These are phyloP conservation scores for Aspergillus coremiiformis DNA, from an alignment of 495 filamentous ascomycete species.

Conservation along the genomic window DNA sequence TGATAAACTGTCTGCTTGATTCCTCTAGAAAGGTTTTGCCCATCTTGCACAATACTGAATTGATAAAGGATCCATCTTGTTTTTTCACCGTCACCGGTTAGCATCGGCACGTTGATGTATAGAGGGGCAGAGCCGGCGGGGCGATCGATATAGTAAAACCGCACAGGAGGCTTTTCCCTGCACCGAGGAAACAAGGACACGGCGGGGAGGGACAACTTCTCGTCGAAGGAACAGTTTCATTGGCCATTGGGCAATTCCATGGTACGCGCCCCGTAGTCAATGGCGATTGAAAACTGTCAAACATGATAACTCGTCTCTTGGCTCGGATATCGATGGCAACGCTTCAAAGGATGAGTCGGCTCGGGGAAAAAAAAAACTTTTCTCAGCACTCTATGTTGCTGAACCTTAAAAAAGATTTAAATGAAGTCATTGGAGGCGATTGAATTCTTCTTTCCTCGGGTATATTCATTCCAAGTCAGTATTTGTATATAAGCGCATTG, in stretches of 20 bases:
- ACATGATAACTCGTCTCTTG: not conserved
- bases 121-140: not conserved
- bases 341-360: not conserved
- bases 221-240: not conserved
- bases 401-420: not conserved
- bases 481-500: not conserved
- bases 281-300: not conserved
- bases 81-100: not conserved
- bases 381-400: not conserved
- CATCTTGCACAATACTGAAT: no score
- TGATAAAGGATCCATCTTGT: not conserved
- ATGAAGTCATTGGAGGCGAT: not conserved
- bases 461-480: not conserved
- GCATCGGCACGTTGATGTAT: not conserved
- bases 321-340: conserved; percentile 4
- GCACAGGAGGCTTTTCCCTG: no score
- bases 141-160: not conserved
- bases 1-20: no score
- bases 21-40: no score
- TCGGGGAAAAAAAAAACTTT: not conserved
- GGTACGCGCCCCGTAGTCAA: not conserved
- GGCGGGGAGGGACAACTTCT: not conserved
- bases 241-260: not conserved
- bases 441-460: not conserved
- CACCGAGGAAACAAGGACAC: no score